Conservation (phyloP, 176 grass and related monocot genomes). For the Oryza glaberrima region DNA sequence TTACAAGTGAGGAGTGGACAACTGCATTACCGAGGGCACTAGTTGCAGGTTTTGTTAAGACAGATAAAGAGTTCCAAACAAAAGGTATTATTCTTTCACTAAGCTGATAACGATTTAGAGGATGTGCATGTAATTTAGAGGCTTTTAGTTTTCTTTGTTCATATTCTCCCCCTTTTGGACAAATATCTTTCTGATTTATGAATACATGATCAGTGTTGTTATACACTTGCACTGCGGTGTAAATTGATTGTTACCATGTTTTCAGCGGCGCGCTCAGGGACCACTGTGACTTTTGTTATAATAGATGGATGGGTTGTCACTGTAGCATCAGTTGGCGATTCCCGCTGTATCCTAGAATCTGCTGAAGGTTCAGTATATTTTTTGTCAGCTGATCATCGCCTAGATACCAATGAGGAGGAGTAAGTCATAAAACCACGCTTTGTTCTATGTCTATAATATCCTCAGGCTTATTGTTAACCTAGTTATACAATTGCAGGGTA, state of each 20-base stretch:
- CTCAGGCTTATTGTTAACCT: conserved; percentile 34
- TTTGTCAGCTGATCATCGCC: conserved; percentile 86
- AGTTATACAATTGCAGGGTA: conserved; percentile 56
- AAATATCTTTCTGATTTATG: conserved; percentile 5
- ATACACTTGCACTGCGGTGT: not conserved
- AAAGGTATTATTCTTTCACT: conserved; percentile 56
- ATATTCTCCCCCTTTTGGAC: not conserved
- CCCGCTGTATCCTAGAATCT: conserved; percentile 89
- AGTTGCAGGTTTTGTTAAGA: conserved; percentile 97
- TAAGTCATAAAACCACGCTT: conserved; percentile 50
- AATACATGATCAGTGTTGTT: conserved; percentile 12
- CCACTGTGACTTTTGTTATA: conserved; percentile 93
- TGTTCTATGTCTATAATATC: conserved; percentile 33
- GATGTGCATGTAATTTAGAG: not conserved
- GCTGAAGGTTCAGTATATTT: conserved; percentile 79
- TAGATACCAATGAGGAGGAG: conserved; percentile 90
- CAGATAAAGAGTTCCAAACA: conserved; percentile 87
- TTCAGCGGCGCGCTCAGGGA: conserved; percentile 82
- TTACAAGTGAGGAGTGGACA: conserved; percentile 90
- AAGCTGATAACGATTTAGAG: not conserved
- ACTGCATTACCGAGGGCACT: conserved; percentile 85
- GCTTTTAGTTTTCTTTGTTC: not conserved
- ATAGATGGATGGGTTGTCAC: conserved; percentile 95
- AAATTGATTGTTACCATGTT: conserved; percentile 45
- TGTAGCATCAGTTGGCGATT: conserved; percentile 93